phyloP scores from a whole-genome alignment of 225 moss, liverwort and hornwort species.

The Pleurozium schreberi region DNA sequence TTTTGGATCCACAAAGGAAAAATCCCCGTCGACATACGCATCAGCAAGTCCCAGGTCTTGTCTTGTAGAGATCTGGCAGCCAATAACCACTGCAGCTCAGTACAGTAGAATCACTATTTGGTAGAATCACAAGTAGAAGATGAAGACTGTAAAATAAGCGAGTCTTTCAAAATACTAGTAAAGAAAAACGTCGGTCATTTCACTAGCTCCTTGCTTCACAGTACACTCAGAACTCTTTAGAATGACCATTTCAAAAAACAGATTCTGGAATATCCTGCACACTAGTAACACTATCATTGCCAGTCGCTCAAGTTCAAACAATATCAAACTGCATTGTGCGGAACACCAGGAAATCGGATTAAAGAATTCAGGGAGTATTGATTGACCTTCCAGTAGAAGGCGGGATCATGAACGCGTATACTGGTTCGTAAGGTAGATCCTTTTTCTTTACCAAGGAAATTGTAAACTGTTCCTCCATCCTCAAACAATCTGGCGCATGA shows the following conservation, averaged over 20 bases:
- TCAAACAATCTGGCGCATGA: conserved; percentile 45
- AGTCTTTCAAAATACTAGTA: neutral
- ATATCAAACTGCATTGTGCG: too few relatives aligned
- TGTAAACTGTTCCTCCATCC: conserved; percentile 46
- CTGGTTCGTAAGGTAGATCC: conserved; percentile 17
- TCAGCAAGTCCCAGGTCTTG: conserved; percentile 90
- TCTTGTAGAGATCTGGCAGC: conserved; percentile 61
- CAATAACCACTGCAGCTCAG: neutral
- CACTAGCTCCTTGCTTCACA: neutral
- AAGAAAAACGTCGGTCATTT: neutral
- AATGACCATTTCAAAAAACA: neutral
- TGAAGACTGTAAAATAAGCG: neutral
- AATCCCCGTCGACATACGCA: conserved; percentile 78
- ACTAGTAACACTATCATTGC: neutral
- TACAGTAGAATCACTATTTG: neutral
- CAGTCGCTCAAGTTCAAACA: neutral
- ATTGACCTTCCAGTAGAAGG: conserved; percentile 89
- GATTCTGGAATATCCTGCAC: neutral
- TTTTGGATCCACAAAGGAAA: conserved; percentile 46
- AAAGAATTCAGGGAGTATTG: too few relatives aligned
- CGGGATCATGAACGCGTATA: conserved; percentile 45
- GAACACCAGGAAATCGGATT: neutral
- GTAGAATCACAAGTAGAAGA: neutral
- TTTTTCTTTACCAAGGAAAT: conserved; percentile 43
- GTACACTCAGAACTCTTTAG: neutral